Conservation (phyloP, 257 asterid genomes). For the Lycium barbarum region DNA sequence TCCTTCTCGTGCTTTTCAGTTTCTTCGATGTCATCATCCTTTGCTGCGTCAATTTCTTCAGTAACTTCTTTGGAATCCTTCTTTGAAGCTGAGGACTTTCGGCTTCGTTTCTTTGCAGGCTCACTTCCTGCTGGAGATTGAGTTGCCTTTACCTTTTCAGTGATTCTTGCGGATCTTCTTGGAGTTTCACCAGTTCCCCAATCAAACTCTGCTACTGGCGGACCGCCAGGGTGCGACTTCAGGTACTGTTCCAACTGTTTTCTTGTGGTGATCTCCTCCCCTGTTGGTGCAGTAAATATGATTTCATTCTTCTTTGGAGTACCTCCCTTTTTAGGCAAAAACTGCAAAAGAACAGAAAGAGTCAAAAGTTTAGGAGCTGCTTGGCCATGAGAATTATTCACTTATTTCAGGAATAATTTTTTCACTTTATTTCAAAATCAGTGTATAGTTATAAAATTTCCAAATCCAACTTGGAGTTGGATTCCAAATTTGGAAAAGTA, state of each 20-base stretch:
- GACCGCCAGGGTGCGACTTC: conserved; percentile 59
- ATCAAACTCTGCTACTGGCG: conserved; percentile 50
- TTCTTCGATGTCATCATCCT: conserved; percentile 46
- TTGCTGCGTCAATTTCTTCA: conserved; percentile 42
- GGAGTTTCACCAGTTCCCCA: conserved; percentile 72
- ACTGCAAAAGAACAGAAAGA: conserved; percentile 38
- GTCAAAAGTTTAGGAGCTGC: no score
- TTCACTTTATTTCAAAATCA: no score
- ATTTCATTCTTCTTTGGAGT: conserved; percentile 53
- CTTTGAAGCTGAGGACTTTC: conserved; percentile 47
- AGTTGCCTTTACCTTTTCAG: conserved; percentile 46
- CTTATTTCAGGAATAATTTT: no score
- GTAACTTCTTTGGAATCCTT: conserved; percentile 37
- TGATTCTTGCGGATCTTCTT: conserved; percentile 62
- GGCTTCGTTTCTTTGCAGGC: conserved; percentile 50
- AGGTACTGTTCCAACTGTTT: conserved; percentile 58
- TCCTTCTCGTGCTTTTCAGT: conserved; percentile 40
- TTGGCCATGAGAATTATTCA: no score
- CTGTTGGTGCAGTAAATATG: conserved; percentile 60
- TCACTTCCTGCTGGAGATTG: conserved; percentile 44
- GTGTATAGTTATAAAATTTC: no score
- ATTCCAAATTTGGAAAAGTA: no score
- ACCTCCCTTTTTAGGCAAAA: conserved; percentile 48
- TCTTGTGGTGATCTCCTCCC: conserved; percentile 54
- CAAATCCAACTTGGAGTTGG: no score